A percentile compares a stretch with the other conserved stretches of the same genome.
These are phyloP conservation scores for Protomyces inouyei DNA, from an alignment of 1,139 yeast genomes.

Conservation along the genomic window DNA sequence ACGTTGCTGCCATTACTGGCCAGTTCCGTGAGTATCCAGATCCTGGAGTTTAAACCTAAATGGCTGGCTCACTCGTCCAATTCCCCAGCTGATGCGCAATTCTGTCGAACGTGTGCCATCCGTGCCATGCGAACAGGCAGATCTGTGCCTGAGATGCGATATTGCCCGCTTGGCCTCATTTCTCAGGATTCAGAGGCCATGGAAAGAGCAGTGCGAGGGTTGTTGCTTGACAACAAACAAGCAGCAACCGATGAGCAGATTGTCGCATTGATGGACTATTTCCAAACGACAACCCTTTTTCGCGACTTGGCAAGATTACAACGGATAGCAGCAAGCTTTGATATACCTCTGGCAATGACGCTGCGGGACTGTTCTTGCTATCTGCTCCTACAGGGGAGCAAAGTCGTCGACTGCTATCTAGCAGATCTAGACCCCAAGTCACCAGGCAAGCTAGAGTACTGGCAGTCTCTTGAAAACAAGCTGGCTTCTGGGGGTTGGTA, in stretches of 20 bases:
- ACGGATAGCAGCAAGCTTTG: not conserved
- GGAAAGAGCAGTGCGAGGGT: not conserved
- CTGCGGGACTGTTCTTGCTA: conserved; percentile 22
- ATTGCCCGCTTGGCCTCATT: conserved; percentile 43
- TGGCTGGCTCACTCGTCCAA: conserved; percentile 43
- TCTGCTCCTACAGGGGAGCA: not conserved
- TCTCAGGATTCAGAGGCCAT: conserved; percentile 19
- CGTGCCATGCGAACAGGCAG: conserved; percentile 36
- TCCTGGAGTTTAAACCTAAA: conserved; percentile 46
- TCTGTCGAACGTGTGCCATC: conserved; percentile 48
- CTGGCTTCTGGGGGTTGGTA: not conserved
- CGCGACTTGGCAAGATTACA: not conserved
- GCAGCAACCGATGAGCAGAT: not conserved
- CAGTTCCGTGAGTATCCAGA: not conserved
- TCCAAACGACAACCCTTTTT: conserved; percentile 13
- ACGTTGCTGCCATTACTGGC: not conserved
- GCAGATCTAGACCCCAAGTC: conserved; percentile 19
- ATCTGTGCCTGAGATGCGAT: conserved; percentile 23
- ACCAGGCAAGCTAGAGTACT: not conserved
- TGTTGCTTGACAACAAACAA: not conserved
- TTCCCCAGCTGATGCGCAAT: conserved; percentile 38
- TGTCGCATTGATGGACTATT: not conserved
- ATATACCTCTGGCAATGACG: conserved; percentile 12
- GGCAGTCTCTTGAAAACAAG: not conserved
- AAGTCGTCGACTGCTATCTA: not conserved